Evolutionary conservation across 371 early-diverging fungal species (phyloP).

Genomic region (Mortierella sp.): DNA sequence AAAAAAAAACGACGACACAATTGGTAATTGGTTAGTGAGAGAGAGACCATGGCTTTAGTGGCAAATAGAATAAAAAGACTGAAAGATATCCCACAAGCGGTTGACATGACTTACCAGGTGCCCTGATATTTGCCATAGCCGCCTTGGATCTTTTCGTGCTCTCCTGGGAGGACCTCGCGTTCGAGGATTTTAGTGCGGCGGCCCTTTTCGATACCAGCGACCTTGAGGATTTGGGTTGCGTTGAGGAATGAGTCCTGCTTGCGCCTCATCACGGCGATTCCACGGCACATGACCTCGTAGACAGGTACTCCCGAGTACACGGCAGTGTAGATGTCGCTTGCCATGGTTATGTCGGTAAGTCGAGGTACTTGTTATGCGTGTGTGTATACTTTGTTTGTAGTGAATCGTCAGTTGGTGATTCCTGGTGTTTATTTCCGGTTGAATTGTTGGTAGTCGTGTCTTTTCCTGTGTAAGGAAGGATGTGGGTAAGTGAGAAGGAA

Average conservation of each 20-base stretch:
- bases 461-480: not conserved
- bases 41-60: too few relatives aligned
- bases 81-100: too few relatives aligned
- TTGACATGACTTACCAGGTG: conserved; percentile 74
- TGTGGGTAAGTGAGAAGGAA: not conserved
- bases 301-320: conserved; percentile 90
- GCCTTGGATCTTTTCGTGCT: conserved; percentile 97
- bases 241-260: conserved; percentile 92
- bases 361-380: not conserved
- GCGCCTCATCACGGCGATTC: conserved; percentile 92
- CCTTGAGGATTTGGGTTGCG: conserved; percentile 97
- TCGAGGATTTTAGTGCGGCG: conserved; percentile 94
- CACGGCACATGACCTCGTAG: conserved; percentile 86
- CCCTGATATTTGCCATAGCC: conserved; percentile 99
- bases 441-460: not conserved
- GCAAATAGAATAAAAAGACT: too few relatives aligned
- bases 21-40: too few relatives aligned
- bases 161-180: conserved; percentile 84
- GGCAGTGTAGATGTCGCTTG: conserved; percentile 68
- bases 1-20: not conserved
- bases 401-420: not conserved
- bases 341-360: not conserved
- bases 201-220: conserved; percentile 94
- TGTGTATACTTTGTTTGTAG: not conserved
- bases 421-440: not conserved